Base-by-base conservation (phyloP, 176 grass and related monocot species). In the Oryza coarctata region DNA sequence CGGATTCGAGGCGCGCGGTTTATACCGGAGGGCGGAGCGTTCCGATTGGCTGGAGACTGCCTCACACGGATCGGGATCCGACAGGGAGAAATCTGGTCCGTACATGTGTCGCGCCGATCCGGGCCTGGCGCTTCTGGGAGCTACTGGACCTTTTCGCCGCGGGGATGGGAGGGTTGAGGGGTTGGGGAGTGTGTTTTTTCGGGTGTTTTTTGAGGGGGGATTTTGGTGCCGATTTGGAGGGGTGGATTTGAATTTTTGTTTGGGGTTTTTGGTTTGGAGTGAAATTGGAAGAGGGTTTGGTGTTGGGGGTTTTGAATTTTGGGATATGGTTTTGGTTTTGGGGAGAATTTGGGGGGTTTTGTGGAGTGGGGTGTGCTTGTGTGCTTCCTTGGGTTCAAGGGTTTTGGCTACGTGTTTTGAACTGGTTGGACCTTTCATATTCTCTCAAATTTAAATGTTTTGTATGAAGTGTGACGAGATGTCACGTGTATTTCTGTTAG, bases 31-130 rank as follows among this genome's bases (percentile, higher is more conserved):
- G 1, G 15, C 39, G 85, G 45, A 18, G 58, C 0, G 40, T 35
- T 36, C 32, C 71, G 47, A 90, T 90, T 90, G 88, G 93, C 13
- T 36, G 13, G 1, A 0, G 0, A 14, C 3, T 1, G 40, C 15
- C 70, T 33, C 85, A 14, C 71, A 47, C 82, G 90, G 93, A 95
- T 92, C 67, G 66, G 38, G 67, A 80, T 87, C 63, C 79, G 39
- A 55, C 27, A 26, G 20, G 8, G n/a, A 0, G 0, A 9, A 2
- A 92, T 95, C 88, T 0, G 0, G 17, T 7, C 0, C 93, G 87
- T 88, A 43, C 63, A 70, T 86, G 85, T 86, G 82, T 22, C 27
- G 22, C 2, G 1, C 30, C 43, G 72, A 52, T 69, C 82, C 50
- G 26, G 11, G 3, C 82, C 58, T 43, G 77, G 49, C 70, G 5